Conservation (phyloP, 345 rosid species). For the Trapa incisa region DNA sequence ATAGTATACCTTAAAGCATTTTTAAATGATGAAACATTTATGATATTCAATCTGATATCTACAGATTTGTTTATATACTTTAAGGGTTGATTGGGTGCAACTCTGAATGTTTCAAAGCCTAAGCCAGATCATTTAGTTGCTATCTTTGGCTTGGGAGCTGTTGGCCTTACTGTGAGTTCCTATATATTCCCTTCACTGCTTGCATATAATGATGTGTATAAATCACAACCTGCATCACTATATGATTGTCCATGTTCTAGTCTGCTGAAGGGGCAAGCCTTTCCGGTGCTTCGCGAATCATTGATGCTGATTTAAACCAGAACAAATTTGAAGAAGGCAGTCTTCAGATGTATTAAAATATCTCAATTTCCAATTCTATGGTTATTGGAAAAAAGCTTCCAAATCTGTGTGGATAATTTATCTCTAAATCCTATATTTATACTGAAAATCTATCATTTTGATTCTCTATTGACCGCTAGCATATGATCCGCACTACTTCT, state of each 20-base stretch:
- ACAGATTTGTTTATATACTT: not conserved
- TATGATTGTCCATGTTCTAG: constrained; percentile 4
- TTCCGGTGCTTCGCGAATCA: constrained; percentile 23
- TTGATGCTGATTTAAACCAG: constrained; percentile 29
- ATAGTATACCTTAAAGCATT: too few species aligned
- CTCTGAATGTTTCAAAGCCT: constrained; percentile 31
- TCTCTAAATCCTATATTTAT: not conserved
- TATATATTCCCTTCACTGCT: not conserved
- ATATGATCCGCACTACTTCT: too few species aligned
- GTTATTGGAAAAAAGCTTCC: too few species aligned
- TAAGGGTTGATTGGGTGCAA: constrained; percentile 25
- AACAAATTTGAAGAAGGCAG: constrained; percentile 22
- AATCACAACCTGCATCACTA: not conserved
- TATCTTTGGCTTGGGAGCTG: constrained; percentile 29
- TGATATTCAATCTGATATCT: too few species aligned
- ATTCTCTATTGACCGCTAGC: not conserved
- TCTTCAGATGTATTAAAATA: not conserved
- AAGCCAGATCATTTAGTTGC: constrained; percentile 24
- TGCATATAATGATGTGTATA: not conserved
- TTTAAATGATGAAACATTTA: too few species aligned
- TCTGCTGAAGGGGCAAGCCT: constrained; percentile 35
- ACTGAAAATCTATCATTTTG: not conserved
- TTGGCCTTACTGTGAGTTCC: constrained; percentile 24
- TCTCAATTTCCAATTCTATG: not conserved
- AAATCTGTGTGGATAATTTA: too few species aligned